Base-by-base conservation (phyloP, 2,329 filamentous ascomycete species). In the Ophiostoma piceae region DNA sequence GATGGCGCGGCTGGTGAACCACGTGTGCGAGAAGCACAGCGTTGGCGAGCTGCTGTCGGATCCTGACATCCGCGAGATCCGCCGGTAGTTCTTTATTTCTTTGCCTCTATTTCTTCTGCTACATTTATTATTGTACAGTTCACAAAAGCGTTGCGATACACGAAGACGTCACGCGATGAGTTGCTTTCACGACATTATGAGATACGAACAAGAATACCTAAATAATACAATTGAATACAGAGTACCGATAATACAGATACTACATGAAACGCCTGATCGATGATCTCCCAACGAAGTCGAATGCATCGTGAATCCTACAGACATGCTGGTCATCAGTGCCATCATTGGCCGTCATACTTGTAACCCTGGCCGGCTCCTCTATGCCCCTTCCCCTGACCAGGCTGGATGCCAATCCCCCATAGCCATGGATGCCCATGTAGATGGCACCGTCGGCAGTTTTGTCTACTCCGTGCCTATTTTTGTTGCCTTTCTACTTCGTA, bases 1-100 rank as follows among this genome's bases (percentile, higher is more conserved):
- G 3, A 76, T 77, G 47, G 73, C 76, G 60, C 72, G 75, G 5
- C 71, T 80, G 51, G 76, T 79, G 6, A 74, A 75, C 64, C 79
- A 79, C 68, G 74, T 79, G 12, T 72, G 72, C 6, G 73, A 73
- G 51, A 70, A 69, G 67, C 76, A 77, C 68, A 70, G 67, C 9
- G 68, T 75, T 1, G 39, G 39, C 7, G 76, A 77, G 72, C 75
- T 76, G 43, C 66, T 74, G 60, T 67, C 60, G 2, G 76, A 77
- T 57, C 67, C 71, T 1, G 76, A 77, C 67, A 74, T 77, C 5
- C 71, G 68, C 11, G 74, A 75, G 66, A 67, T 75, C 19, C 67
- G 67, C 14, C 11, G 32, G 39, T 26, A 32, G 37, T 9, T 19
- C 19, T 43, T 29, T 29, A 14, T 54, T 3, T 54, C 22, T 26